Evolutionary conservation across 176 grass and related monocot species (phyloP).

Genomic region (Avena atlantica): DNA sequence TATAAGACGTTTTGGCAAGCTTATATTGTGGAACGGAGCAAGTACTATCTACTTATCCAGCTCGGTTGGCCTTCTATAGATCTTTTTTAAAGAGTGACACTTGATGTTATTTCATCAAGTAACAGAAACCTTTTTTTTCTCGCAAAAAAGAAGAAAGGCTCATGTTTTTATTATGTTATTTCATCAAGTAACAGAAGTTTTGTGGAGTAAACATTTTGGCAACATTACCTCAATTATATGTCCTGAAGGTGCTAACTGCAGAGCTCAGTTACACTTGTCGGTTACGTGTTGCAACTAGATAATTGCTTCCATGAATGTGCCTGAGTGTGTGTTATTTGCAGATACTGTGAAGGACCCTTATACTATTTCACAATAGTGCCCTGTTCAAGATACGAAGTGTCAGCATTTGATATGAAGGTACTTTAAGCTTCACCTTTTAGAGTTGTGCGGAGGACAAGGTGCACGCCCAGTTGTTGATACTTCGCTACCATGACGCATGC

Average conservation of each 20-base stretch:
- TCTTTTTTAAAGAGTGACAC: neutral
- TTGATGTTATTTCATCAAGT: neutral
- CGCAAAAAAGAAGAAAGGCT: neutral
- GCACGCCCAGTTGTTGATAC: neutral
- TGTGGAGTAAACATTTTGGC: neutral
- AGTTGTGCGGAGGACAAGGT: constrained; percentile 1
- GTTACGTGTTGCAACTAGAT: neutral
- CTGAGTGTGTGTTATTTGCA: constrained; percentile 24
- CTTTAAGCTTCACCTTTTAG: constrained; percentile 26
- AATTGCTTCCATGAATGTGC: constrained; percentile 12
- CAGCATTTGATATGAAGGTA: constrained; percentile 33
- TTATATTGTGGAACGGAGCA: too few relatives aligned
- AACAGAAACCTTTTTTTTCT: neutral
- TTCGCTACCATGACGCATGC: neutral
- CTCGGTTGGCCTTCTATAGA: constrained; percentile 7
- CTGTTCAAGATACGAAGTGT: constrained; percentile 22
- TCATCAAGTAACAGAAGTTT: constrained; percentile 12
- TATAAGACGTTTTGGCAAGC: too few relatives aligned
- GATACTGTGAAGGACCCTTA: constrained; percentile 20
- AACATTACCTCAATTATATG: constrained; percentile 1
- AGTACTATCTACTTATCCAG: constrained; percentile 12
- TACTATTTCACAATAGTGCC: constrained; percentile 25
- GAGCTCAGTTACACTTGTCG: constrained; percentile 26
- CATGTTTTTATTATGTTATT: constrained; percentile 9
- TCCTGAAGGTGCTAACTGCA: constrained; percentile 18